Evolutionary conservation across 345 rosid species (phyloP).

Genomic region (Noccaea bulbosa): DNA sequence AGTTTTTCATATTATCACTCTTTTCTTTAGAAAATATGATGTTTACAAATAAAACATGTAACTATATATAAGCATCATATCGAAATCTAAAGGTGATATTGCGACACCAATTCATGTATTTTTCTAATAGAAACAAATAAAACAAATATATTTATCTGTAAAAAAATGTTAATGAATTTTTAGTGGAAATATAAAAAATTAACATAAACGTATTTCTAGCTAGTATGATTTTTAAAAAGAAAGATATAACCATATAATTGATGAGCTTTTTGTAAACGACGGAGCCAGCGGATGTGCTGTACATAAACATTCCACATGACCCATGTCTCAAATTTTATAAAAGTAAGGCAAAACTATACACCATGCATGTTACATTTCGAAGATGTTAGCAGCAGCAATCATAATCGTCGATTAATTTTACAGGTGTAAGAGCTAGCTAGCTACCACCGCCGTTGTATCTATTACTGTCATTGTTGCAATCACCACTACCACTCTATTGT

Average conservation of each 20-base stretch:
- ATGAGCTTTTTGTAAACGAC: constrained; percentile 25
- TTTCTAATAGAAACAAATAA: neutral
- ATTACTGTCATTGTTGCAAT: too few relatives aligned
- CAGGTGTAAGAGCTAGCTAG: too few relatives aligned
- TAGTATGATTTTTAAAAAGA: neutral
- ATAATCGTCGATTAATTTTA: neutral
- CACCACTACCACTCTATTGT: too few relatives aligned
- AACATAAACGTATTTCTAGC: neutral
- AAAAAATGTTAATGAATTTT: neutral
- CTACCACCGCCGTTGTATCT: too few relatives aligned
- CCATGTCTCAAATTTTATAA: constrained; percentile 25
- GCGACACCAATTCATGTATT: neutral
- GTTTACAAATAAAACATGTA: neutral
- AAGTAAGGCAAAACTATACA: constrained; percentile 21
- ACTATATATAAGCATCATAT: neutral
- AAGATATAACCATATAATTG: neutral
- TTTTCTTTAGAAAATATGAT: neutral
- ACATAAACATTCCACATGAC: constrained; percentile 39
- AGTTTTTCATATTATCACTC: neutral
- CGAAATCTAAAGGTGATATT: neutral
- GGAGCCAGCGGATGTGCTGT: constrained; percentile 31
- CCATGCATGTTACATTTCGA: constrained; percentile 1
- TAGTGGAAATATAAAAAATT: neutral
- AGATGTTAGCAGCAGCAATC: neutral
- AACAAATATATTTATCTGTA: neutral